These are phyloP conservation scores for Aspergillus sp. DNA, from an alignment of 2,329 filamentous ascomycete genomes.

Conservation along the genomic window DNA sequence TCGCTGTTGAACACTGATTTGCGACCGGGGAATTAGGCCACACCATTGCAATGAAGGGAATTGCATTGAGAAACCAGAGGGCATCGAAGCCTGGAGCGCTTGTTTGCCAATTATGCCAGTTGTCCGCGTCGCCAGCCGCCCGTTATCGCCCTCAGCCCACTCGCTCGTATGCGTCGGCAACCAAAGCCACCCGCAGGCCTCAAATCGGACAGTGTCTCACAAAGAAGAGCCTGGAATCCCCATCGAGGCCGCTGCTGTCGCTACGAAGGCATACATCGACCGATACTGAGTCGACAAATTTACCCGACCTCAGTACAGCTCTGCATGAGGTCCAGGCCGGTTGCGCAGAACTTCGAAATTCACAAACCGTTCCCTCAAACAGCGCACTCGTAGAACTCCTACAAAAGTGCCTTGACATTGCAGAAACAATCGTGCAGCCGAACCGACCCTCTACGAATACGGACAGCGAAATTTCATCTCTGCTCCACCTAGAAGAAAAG, in stretches of 20 bases:
- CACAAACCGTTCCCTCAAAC: conserved; percentile 35
- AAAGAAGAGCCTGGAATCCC: conserved; percentile 12
- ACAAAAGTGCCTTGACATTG: conserved; percentile 35
- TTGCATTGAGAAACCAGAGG: conserved; percentile 31
- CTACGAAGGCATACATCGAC: conserved; percentile 21
- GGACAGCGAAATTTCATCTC: conserved; percentile 41
- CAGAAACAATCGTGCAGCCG: conserved; percentile 29
- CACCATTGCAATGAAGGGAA: conserved; percentile 34
- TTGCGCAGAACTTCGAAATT: conserved; percentile 28
- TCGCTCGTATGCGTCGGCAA: conserved; percentile 20
- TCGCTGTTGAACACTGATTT: neutral
- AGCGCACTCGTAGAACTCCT: conserved; percentile 34
- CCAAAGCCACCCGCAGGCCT: conserved; percentile 10
- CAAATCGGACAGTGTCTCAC: conserved; percentile 19
- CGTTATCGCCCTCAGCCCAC: conserved; percentile 21
- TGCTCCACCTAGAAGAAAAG: conserved; percentile 44
- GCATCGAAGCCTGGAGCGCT: conserved; percentile 24
- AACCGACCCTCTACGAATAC: conserved; percentile 24
- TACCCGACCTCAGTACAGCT: conserved; percentile 19
- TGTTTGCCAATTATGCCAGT: conserved; percentile 42
- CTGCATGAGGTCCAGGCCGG: conserved; percentile 33
- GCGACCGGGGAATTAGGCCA: neutral
- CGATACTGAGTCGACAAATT: conserved; percentile 2
- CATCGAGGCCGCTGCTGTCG: conserved; percentile 1
- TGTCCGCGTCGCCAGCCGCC: conserved; percentile 25